A percentile compares a stretch with the other conserved stretches of the same genome.
Evolutionary conservation across 768 basidiomycete genomes (phyloP).

Genomic region (Arthromyces matolae): DNA sequence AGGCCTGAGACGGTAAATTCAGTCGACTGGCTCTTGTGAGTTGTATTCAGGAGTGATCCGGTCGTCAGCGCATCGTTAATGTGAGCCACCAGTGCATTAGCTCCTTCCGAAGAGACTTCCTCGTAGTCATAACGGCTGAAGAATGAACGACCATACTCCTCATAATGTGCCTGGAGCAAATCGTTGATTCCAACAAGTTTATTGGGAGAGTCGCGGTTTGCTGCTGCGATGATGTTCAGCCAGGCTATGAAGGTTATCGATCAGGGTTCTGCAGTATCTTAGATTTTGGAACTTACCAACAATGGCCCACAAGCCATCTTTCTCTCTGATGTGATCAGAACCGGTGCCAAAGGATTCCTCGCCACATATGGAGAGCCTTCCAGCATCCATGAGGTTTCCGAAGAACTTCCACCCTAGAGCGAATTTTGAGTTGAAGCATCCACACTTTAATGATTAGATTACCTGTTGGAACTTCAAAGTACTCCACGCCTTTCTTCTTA

Average conservation of each 20-base stretch:
- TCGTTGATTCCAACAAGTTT: constrained; percentile 89
- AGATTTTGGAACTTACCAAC: constrained; percentile 50
- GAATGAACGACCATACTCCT: constrained; percentile 93
- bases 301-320: constrained; percentile 98
- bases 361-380: constrained; percentile 94
- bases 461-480: constrained; percentile 97
- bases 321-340: constrained; percentile 99
- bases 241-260: constrained; percentile 60
- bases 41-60: constrained; percentile 63
- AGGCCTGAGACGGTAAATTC: constrained; percentile 75
- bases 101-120: constrained; percentile 89
- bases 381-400: constrained; percentile 99
- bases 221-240: constrained; percentile 94
- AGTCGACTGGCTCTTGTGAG: constrained; percentile 56
- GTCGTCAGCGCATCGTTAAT: constrained; percentile 69
- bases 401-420: constrained; percentile 99
- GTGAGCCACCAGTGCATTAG: constrained; percentile 77
- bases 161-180: constrained; percentile 82
- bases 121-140: constrained; percentile 99
- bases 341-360: constrained; percentile 99
- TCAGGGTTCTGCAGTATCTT: background rate
- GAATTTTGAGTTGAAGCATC: no score
- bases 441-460: no score
- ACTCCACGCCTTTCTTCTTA: constrained; percentile 87
- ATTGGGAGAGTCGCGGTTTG: constrained; percentile 70